phyloP scores from a whole-genome alignment of 345 rosid species.

The Noccaea bulbosa region DNA sequence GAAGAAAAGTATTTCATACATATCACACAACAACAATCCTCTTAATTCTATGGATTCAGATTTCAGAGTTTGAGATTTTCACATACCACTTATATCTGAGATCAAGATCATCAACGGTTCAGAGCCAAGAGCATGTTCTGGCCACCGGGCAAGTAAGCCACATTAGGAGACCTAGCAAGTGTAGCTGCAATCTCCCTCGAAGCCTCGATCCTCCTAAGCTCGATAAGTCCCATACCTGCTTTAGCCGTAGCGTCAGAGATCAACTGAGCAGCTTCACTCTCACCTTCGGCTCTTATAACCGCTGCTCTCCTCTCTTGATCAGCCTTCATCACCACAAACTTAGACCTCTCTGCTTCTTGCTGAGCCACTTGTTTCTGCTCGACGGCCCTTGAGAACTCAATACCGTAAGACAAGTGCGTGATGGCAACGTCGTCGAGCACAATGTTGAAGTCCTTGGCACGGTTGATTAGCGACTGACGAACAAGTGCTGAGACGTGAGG shows the following conservation, averaged over 20 bases:
- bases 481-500: constrained; percentile 92
- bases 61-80: not conserved
- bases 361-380: constrained; percentile 99
- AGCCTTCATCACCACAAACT: constrained; percentile 92
- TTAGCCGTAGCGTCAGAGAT: constrained; percentile 87
- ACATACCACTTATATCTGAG: constrained; percentile 25
- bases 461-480: constrained; percentile 65
- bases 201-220: constrained; percentile 99
- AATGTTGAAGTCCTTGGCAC: constrained; percentile 92
- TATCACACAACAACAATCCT: not conserved
- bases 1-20: not conserved
- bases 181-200: constrained; percentile 93
- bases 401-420: constrained; percentile 93
- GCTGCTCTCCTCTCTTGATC: constrained; percentile 99
- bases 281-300: constrained; percentile 94
- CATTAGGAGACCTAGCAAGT: constrained; percentile 84
- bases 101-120: constrained; percentile 51
- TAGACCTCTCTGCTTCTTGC: constrained; percentile 98
- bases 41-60: not conserved
- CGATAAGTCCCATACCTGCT: constrained; percentile 90
- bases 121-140: constrained; percentile 79
- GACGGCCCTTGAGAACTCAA: constrained; percentile 92
- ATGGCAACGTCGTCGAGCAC: constrained; percentile 93
- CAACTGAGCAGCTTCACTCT: constrained; percentile 90
- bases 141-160: constrained; percentile 89